Evolutionary conservation across 139 green algal species (phyloP).

Genomic region (Asterochloris sp.): DNA sequence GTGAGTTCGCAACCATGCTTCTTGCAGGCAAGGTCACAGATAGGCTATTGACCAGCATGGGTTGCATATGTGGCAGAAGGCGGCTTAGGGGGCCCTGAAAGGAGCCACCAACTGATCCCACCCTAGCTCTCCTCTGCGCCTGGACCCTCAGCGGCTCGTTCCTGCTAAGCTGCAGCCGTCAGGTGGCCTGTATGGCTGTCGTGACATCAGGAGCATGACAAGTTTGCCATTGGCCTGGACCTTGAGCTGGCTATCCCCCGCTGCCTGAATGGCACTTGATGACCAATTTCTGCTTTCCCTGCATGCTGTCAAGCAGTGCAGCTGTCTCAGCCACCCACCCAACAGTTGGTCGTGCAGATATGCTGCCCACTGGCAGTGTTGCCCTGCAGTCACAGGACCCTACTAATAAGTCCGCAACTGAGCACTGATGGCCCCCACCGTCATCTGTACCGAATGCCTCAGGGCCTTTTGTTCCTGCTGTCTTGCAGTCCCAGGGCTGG

Average conservation of each 20-base stretch:
- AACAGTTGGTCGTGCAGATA: too few species aligned
- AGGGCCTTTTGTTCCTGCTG: neutral
- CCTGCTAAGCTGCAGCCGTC: too few species aligned
- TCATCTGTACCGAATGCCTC: neutral
- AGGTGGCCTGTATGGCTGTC: too few species aligned
- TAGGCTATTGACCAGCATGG: neutral
- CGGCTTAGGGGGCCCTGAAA: neutral
- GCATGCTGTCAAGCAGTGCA: too few species aligned
- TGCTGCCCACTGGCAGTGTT: neutral
- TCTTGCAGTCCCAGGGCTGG: conserved; percentile 4
- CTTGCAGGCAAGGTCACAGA: neutral
- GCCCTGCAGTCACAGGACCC: neutral
- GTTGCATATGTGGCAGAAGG: neutral
- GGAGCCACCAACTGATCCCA: neutral
- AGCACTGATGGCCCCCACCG: neutral
- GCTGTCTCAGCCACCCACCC: too few species aligned
- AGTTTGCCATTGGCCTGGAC: too few species aligned
- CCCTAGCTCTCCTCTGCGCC: neutral
- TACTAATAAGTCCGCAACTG: neutral
- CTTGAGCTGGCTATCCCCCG: too few species aligned
- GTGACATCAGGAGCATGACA: too few species aligned
- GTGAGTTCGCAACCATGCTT: neutral
- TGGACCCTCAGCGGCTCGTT: too few species aligned
- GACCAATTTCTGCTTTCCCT: too few species aligned
- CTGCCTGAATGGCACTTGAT: too few species aligned